Conservation (phyloP, 805 yeast genomes). For the Kuraishia piskuri region DNA sequence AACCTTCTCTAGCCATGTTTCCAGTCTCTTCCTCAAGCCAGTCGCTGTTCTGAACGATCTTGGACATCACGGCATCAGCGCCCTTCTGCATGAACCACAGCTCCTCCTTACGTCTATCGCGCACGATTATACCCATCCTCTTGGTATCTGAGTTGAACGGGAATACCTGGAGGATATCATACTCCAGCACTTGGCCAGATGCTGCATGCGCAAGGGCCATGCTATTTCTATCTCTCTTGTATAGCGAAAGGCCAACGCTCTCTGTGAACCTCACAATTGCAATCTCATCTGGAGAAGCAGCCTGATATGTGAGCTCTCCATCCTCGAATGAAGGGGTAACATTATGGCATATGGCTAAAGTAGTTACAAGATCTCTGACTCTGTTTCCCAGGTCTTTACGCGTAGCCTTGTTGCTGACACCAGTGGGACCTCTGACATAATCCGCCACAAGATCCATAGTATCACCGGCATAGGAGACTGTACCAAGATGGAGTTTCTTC, state of each 20-base stretch:
- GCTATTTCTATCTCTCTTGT: slow-evolving; percentile 73
- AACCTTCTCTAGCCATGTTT: slow-evolving; percentile 97
- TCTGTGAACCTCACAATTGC: slow-evolving; percentile 94
- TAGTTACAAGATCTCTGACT: slow-evolving; percentile 72
- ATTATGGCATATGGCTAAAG: slow-evolving; percentile 92
- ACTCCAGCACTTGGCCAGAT: slow-evolving; percentile 41
- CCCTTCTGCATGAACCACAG: slow-evolving; percentile 88
- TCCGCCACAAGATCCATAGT: slow-evolving; percentile 82
- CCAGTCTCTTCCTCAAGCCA: slow-evolving; percentile 98
- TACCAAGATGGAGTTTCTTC: slow-evolving; percentile 86
- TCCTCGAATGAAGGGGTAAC: slow-evolving; percentile 90
- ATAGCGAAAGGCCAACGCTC: slow-evolving; percentile 70
- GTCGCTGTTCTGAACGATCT: slow-evolving; percentile 76
- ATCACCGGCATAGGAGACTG: slow-evolving; percentile 87
- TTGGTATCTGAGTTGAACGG: slow-evolving; percentile 96
- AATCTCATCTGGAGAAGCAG: slow-evolving; percentile 97
- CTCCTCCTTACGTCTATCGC: slow-evolving; percentile 55
- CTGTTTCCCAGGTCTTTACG: slow-evolving; percentile 67
- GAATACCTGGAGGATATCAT: slow-evolving; percentile 71
- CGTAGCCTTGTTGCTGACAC: slow-evolving; percentile 11
- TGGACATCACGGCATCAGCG: slow-evolving; percentile 90
- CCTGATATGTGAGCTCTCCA: slow-evolving; percentile 77
- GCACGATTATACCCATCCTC: slow-evolving; percentile 87
- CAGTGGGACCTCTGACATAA: slow-evolving; percentile 37
- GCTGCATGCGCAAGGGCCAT: slow-evolving; percentile 60